Evolutionary conservation across 345 rosid species (phyloP).

Genomic region (Ricinus communis): DNA sequence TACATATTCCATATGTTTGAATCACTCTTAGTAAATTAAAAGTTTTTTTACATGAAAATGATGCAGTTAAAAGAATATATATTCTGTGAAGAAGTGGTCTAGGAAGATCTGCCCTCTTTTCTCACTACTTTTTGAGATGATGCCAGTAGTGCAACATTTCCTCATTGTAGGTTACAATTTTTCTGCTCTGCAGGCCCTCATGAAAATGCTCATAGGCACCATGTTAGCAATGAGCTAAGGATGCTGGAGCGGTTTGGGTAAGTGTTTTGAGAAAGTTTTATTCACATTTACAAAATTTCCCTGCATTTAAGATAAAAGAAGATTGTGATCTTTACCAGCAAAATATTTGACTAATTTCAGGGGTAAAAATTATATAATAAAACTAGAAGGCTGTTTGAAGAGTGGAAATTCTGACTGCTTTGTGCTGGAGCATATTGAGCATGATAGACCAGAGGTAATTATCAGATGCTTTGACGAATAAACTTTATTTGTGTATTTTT

Average conservation of each 20-base stretch:
- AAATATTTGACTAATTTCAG: conserved; percentile 43
- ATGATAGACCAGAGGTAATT: conserved; percentile 91
- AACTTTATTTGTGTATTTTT: conserved; percentile 12
- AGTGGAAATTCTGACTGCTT: conserved; percentile 73
- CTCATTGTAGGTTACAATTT: conserved; percentile 15
- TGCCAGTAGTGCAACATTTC: neutral
- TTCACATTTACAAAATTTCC: neutral
- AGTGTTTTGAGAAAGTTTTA: conserved; percentile 17
- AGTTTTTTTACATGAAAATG: neutral
- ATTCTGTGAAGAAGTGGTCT: neutral
- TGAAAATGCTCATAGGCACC: conserved; percentile 67
- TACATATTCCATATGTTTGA: neutral
- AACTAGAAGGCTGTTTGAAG: conserved; percentile 76
- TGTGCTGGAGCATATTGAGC: conserved; percentile 82
- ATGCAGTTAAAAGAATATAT: neutral
- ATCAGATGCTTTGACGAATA: conserved; percentile 5
- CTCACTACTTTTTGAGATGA: neutral
- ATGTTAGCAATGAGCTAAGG: conserved; percentile 66
- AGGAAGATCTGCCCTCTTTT: neutral
- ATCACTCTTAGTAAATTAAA: neutral
- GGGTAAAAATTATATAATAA: conserved; percentile 81
- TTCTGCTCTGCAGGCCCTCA: conserved; percentile 67
- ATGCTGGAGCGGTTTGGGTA: conserved; percentile 98
- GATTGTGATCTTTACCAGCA: conserved; percentile 1
- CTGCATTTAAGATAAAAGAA: neutral